These are phyloP conservation scores for Candida pini DNA, from an alignment of 805 yeast species.

Conservation along the genomic window DNA sequence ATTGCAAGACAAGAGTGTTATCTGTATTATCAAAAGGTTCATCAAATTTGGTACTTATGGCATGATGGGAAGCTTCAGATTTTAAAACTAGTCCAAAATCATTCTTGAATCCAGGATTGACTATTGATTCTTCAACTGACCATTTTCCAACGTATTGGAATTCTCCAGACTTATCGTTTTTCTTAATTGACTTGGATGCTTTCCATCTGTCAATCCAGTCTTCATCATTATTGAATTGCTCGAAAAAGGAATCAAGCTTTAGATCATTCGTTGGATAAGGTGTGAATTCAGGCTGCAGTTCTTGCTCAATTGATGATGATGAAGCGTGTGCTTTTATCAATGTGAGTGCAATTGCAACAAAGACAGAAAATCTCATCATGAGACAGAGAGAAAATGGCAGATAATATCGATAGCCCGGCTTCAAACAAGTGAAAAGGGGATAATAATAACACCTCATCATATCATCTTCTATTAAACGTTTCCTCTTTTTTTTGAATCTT, in stretches of 20 bases:
- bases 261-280: slow-evolving; percentile 36
- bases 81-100: slow-evolving; percentile 78
- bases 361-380: slow-evolving; percentile 3
- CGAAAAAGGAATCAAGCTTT: slow-evolving; percentile 48
- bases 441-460: too few species aligned
- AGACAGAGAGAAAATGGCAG: too few species aligned
- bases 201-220: slow-evolving; percentile 46
- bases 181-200: slow-evolving; percentile 46
- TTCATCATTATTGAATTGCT: slow-evolving; percentile 45
- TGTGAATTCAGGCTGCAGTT: slow-evolving; percentile 30
- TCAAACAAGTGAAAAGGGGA: too few species aligned
- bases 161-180: slow-evolving; percentile 43
- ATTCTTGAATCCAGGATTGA: slow-evolving; percentile 51
- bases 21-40: slow-evolving; percentile 52
- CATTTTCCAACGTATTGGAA: slow-evolving; percentile 68
- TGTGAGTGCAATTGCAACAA: slow-evolving; percentile 10
- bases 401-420: too few species aligned
- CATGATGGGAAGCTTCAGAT: slow-evolving; percentile 74
- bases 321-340: too few species aligned
- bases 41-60: slow-evolving; percentile 62
- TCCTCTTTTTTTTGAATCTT: too few species aligned
- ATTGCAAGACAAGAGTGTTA: slow-evolving; percentile 75
- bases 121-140: slow-evolving; percentile 60
- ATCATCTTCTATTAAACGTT: too few species aligned
- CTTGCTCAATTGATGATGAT: too few species aligned